Conservation (phyloP, 2,329 filamentous ascomycete species). For the Pseudogymnoascus sp. region DNA sequence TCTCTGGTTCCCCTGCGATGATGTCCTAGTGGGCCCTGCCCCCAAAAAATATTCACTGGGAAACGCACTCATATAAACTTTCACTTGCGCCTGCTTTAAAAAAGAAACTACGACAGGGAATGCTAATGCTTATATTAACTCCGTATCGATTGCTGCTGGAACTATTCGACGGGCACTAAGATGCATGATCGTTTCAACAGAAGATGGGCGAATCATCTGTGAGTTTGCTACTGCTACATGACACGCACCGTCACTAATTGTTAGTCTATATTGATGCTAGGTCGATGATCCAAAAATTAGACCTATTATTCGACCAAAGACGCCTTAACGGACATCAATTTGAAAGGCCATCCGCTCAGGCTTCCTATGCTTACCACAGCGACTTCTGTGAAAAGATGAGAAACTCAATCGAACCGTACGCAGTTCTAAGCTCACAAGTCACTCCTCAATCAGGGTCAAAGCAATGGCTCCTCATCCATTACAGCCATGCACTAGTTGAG, state of each 20-base stretch:
- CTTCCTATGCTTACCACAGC: background rate
- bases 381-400: background rate
- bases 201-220: background rate
- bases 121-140: background rate
- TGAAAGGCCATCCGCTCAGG: background rate
- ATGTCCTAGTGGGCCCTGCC: background rate
- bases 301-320: background rate
- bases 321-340: background rate
- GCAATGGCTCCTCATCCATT: background rate
- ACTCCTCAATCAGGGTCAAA: background rate
- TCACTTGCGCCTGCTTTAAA: background rate
- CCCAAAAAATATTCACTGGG: background rate
- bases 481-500: background rate
- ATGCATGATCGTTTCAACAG: background rate
- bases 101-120: background rate
- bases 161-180: background rate
- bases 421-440: background rate
- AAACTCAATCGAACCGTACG: background rate
- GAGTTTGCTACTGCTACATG: background rate
- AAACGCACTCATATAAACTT: background rate
- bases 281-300: background rate
- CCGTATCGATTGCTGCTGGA: background rate
- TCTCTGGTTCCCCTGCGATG: background rate
- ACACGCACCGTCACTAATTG: background rate
- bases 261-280: background rate